phyloP scores from a whole-genome alignment of 805 yeast genomes.

The Myxozyma vanderwaltii region DNA sequence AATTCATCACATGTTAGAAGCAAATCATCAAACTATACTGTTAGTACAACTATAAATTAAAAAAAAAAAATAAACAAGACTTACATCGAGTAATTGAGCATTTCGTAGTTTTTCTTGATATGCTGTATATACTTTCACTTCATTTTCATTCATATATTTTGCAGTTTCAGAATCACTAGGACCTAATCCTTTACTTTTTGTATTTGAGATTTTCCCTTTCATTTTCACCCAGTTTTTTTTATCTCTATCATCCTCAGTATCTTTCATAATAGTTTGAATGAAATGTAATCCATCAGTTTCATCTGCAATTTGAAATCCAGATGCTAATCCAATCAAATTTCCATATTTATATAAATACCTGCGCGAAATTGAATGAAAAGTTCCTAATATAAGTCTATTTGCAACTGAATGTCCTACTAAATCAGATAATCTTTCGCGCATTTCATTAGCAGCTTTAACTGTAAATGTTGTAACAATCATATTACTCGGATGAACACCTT shows the following conservation, averaged over 20 bases:
- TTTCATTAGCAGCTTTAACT: conserved; percentile 86
- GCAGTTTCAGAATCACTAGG: neutral
- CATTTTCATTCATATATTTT: conserved; percentile 6
- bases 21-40: conserved; percentile 73
- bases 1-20: conserved; percentile 58
- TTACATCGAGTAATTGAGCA: conserved; percentile 51
- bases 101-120: conserved; percentile 55
- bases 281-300: conserved; percentile 60
- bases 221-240: conserved; percentile 2
- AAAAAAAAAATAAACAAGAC: neutral
- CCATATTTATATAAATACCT: conserved; percentile 62
- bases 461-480: conserved; percentile 91
- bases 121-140: conserved; percentile 47
- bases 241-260: conserved; percentile 25
- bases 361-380: conserved; percentile 84
- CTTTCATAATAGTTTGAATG: conserved; percentile 42
- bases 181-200: conserved; percentile 30
- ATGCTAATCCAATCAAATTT: conserved; percentile 45
- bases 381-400: conserved; percentile 66
- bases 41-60: neutral
- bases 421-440: conserved; percentile 60
- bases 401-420: conserved; percentile 38
- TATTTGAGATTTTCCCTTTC: conserved; percentile 12
- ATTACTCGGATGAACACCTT: conserved; percentile 57
- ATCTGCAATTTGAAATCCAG: conserved; percentile 58